Base-by-base conservation (phyloP, 1,284 basidiomycete species). In the Cutaneotrichosporon cutaneum region DNA sequence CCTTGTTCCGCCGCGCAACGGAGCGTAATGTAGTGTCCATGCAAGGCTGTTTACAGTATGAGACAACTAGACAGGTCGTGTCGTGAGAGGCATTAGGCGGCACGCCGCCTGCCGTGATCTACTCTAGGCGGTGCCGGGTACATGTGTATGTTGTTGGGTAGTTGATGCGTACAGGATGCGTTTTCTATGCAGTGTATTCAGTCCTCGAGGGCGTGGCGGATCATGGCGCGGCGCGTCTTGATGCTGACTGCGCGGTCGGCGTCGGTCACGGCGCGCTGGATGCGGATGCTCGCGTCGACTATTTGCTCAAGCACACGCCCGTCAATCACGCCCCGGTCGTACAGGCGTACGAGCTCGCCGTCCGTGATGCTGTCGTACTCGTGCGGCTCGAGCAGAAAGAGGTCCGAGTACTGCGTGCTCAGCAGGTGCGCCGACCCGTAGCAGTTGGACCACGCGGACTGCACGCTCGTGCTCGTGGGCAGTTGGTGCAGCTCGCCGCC, bases 361-460 rank as follows among this genome's bases (percentile, higher is more conserved):
- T 66, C 65, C 0, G 65, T 63, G 59, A 66, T 66, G 27, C 48
- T 54, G 59, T 66, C 65, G 54, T 66, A 66, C 65, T 66, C 65
- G 65, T 66, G 65, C 11, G 65, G 65, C 57, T 66, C 65, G 42
- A 66, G 59, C 26, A 59, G 57, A 35, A 66, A 66, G 24, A 66
- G 61, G 54, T 66, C 65, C 8, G 65, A 59, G 54, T 66, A 66
- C 57, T 66, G 61, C 24, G 64, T 52, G 32, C 56, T 51, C n/a
- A 36, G 44, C 44, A 58, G 24, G 24, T 26, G 26, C 18, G 26
- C 54, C 36, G 55, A 48, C 30, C 39, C 21, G 32, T 56, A 22
- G 16, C 27, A 22, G 36, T 32, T 32, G n/a, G 45, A 32, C 26
- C 27, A 24, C 11, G 44, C 26, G n/a, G 26, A 35, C 4, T 27